phyloP scores from a whole-genome alignment of 192 early-diverging fungal genomes.

The Linnemannia exigua region DNA sequence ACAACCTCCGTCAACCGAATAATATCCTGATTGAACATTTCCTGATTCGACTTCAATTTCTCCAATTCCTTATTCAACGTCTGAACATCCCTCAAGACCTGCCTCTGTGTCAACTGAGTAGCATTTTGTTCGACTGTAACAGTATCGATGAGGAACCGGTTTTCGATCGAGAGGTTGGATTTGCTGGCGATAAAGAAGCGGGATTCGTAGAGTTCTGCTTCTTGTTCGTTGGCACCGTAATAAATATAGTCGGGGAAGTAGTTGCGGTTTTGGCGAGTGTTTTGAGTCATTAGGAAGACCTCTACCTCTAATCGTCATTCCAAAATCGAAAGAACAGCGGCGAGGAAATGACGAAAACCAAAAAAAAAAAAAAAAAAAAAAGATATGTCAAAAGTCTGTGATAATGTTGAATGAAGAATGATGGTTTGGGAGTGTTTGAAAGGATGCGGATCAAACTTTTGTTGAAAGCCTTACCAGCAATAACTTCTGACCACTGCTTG shows the following conservation, averaged over 20 bases:
- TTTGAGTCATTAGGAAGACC: conserved; percentile 27
- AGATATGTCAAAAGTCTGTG: not conserved
- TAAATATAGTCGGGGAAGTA: conserved; percentile 54
- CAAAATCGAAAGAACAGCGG: too few relatives aligned
- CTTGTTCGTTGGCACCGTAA: conserved; percentile 49
- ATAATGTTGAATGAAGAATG: too few relatives aligned
- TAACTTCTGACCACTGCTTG: conserved; percentile 55
- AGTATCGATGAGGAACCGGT: conserved; percentile 44
- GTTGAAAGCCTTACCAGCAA: conserved; percentile 23
- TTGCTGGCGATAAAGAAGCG: conserved; percentile 40
- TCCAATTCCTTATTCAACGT: conserved; percentile 6
- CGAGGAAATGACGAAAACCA: too few relatives aligned
- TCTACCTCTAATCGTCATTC: conserved; percentile 49
- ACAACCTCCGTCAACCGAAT: conserved; percentile 7
- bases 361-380: not conserved
- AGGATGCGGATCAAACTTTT: not conserved
- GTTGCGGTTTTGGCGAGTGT: conserved; percentile 47
- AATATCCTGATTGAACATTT: conserved; percentile 30
- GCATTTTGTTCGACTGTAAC: conserved; percentile 27
- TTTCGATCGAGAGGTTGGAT: conserved; percentile 49
- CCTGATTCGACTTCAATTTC: conserved; percentile 18
- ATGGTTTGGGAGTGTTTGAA: not conserved
- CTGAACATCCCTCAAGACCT: conserved; percentile 31
- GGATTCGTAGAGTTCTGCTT: conserved; percentile 49
- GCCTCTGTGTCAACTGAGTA: conserved; percentile 16